A percentile compares a stretch with the other conserved stretches of the same genome.
phyloP scores from a whole-genome alignment of 495 filamentous ascomycete genomes.

The Talaromyces nanjingensis region DNA sequence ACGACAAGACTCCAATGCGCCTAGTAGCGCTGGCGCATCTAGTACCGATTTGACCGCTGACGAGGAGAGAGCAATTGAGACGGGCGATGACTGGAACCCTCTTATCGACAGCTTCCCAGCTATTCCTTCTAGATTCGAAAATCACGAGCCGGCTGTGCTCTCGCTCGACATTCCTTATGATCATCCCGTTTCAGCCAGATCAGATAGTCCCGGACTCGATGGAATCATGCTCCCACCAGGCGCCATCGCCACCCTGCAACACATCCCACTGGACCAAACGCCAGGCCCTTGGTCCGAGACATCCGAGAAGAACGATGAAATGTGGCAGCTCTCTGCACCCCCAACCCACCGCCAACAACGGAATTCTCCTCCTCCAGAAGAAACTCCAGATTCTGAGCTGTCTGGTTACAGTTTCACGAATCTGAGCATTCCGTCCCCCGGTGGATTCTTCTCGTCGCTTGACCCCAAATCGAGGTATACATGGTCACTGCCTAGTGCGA shows the following conservation, averaged over 20 bases:
- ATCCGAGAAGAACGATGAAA: slow-evolving; percentile 42
- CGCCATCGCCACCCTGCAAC: slow-evolving; percentile 70
- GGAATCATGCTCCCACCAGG: slow-evolving; percentile 70
- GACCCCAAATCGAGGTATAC: slow-evolving; percentile 65
- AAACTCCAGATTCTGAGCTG: slow-evolving; percentile 38
- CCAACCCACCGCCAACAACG: slow-evolving; percentile 10
- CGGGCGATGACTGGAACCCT: slow-evolving; percentile 30
- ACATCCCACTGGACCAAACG: slow-evolving; percentile 54
- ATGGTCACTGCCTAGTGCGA: slow-evolving; percentile 51
- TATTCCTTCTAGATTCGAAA: slow-evolving; percentile 20
- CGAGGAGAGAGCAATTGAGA: slow-evolving; percentile 31
- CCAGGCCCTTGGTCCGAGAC: slow-evolving; percentile 37
- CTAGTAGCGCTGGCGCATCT: slow-evolving; percentile 7
- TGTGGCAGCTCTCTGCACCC: slow-evolving; percentile 30
- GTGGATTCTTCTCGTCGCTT: slow-evolving; percentile 84
- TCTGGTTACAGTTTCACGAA: slow-evolving; percentile 54
- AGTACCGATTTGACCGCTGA: slow-evolving; percentile 17
- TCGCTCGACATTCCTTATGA: background rate
- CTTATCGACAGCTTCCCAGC: slow-evolving; percentile 32
- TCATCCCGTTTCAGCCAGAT: slow-evolving; percentile 12
- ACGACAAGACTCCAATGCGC: slow-evolving; percentile 15
- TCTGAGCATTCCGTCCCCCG: slow-evolving; percentile 81
- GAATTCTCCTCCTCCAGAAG: slow-evolving; percentile 23
- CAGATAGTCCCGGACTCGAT: slow-evolving; percentile 44
- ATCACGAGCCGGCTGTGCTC: slow-evolving; percentile 14